These are phyloP conservation scores for Plenodomus tracheiphilus DNA, from an alignment of 2,329 filamentous ascomycete genomes.

Conservation along the genomic window DNA sequence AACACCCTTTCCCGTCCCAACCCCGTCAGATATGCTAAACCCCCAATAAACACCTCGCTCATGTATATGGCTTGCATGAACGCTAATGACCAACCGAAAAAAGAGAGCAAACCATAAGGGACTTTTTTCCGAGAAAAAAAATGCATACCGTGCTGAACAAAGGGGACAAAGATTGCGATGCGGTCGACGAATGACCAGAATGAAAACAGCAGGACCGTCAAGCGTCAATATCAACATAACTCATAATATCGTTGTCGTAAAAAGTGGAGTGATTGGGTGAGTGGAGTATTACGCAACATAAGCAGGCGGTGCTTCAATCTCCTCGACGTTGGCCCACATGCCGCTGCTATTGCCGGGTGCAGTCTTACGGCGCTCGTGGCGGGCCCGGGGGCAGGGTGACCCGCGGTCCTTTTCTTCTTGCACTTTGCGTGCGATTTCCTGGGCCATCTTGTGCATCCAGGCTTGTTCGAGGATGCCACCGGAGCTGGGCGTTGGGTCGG, in stretches of 20 bases:
- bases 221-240: background rate
- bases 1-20: too few species aligned
- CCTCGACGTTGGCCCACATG: constrained; percentile 31
- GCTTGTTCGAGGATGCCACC: constrained; percentile 73
- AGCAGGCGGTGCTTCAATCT: constrained; percentile 38
- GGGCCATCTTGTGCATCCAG: constrained; percentile 91
- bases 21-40: too few species aligned
- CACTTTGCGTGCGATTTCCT: constrained; percentile 84
- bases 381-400: constrained; percentile 5
- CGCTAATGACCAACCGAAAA: too few species aligned
- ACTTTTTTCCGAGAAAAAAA: too few species aligned
- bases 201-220: too few species aligned
- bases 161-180: too few species aligned
- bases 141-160: too few species aligned
- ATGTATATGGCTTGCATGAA: too few species aligned
- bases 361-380: constrained; percentile 5
- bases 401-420: constrained; percentile 73
- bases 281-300: constrained; percentile 30
- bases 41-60: too few species aligned
- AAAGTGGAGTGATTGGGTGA: background rate
- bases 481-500: constrained; percentile 26
- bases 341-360: constrained; percentile 8
- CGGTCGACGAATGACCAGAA: too few species aligned
- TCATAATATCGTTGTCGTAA: background rate
- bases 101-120: too few species aligned